These are phyloP conservation scores for Diaporthe nobilis DNA, from an alignment of 2,329 filamentous ascomycete genomes.

Conservation along the genomic window DNA sequence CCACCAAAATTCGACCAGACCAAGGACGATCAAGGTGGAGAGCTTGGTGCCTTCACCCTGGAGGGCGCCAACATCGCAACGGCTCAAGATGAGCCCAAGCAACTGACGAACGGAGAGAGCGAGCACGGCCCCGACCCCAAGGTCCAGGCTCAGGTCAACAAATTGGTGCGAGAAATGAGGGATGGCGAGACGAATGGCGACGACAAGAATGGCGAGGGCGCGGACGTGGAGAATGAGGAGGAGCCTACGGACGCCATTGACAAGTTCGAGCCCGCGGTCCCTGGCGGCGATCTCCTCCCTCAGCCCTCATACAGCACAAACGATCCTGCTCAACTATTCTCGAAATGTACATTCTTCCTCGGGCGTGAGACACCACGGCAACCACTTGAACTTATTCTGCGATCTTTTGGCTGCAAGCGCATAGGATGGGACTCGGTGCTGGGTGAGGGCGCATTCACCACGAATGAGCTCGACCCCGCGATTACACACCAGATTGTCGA, in stretches of 20 bases:
- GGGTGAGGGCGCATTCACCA: constrained; percentile 92
- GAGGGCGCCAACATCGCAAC: constrained; percentile 78
- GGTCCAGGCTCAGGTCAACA: constrained; percentile 76
- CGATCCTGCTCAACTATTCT: constrained; percentile 83
- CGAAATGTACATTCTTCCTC: constrained; percentile 90
- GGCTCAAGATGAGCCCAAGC: constrained; percentile 66
- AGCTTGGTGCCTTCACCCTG: constrained; percentile 90
- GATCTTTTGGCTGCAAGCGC: constrained; percentile 94
- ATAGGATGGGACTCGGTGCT: constrained; percentile 95
- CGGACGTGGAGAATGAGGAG: constrained; percentile 60
- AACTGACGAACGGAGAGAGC: constrained; percentile 64
- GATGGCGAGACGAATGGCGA: constrained; percentile 58
- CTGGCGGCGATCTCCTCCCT: constrained; percentile 86
- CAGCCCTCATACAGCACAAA: constrained; percentile 80
- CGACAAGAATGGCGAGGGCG: constrained; percentile 57
- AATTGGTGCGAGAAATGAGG: constrained; percentile 78
- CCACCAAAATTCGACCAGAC: constrained; percentile 91
- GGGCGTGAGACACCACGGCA: constrained; percentile 94
- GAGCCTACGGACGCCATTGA: constrained; percentile 79
- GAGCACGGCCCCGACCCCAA: constrained; percentile 72
- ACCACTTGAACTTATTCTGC: constrained; percentile 91
- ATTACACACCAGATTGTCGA: constrained; percentile 99
- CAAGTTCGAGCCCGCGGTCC: constrained; percentile 88
- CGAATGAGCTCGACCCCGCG: constrained; percentile 85
- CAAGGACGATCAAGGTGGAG: constrained; percentile 91